Base-by-base conservation (phyloP, 352 stramenopile species). In the Albugo candida region DNA sequence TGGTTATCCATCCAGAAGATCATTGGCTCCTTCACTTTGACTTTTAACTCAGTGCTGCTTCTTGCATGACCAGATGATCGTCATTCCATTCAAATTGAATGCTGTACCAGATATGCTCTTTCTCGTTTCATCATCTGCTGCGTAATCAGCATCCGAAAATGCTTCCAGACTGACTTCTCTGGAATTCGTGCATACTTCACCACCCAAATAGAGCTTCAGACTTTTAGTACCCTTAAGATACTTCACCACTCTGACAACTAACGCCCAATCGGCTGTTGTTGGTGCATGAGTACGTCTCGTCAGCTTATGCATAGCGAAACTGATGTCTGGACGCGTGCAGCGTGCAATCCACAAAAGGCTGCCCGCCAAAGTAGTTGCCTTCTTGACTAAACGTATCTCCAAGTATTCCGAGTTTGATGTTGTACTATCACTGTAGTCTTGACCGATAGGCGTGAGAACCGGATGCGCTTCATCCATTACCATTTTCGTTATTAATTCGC, bases 341-440 rank as follows among this genome's bases (percentile, higher is more conserved):
- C 59, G 18, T 1, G 58, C 21, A 0, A 65, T 16, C 59, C 63
- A 67, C 5, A 65, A 17, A 13, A 67, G 47, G 16, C 53, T 69
- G 0, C 58, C 60, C 0, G 67, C 51, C 5, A 75, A 13, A 0
- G 59, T 24, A 0, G 49, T 65, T 8, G 53, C 50, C 12, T 35
- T 0, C 38, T 24, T 43, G 38, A 24, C 38, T 19, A 8, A 43
- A 43, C 3, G 8, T 8, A 43, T 53, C 41, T 34, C 34, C 41
- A 31, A 31, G 8, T 1, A 24, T 16, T 13, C 5, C 19, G 24
- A 13, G 10, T 42, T 35, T 13, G 21, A 5, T 4, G 20, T 24
- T 41, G n/a, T n/a, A n/a, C n/a, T n/a, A 31, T 31, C 24, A 31
- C 24, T 31, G 24, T 31, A 31, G 8, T 54, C 52, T 21, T 53